These are phyloP conservation scores for Cytospora leucostoma DNA, from an alignment of 2,329 filamentous ascomycete genomes.

Conservation along the genomic window DNA sequence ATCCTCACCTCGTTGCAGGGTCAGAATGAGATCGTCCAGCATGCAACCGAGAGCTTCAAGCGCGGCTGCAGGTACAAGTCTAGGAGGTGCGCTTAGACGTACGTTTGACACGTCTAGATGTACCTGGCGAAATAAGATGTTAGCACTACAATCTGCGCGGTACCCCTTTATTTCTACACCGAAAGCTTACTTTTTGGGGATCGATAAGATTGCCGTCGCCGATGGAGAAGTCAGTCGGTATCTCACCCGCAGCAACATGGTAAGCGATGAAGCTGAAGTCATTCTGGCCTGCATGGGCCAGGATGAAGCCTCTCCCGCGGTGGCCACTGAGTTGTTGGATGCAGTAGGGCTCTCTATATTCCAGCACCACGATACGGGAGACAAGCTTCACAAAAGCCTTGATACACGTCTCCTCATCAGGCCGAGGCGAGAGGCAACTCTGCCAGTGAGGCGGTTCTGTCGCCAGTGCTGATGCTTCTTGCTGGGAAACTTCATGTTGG, in stretches of 20 bases:
- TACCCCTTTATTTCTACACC: background rate
- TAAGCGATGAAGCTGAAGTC: constrained; percentile 10
- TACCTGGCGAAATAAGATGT: background rate
- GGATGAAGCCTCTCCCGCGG: constrained; percentile 7
- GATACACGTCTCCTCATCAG: constrained; percentile 17
- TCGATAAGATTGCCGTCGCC: constrained; percentile 14
- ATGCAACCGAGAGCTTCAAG: constrained; percentile 17
- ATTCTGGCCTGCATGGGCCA: constrained; percentile 11
- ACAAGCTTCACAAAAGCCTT: constrained; percentile 26
- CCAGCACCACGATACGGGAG: constrained; percentile 21
- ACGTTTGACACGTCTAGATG: constrained; percentile 10
- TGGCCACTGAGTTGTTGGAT: constrained; percentile 17
- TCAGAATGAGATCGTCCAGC: constrained; percentile 15
- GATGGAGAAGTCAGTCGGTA: constrained; percentile 27
- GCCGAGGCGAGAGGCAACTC: constrained; percentile 14
- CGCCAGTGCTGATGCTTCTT: constrained; percentile 6
- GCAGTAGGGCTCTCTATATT: constrained; percentile 25
- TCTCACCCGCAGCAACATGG: constrained; percentile 4
- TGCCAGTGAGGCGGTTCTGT: constrained; percentile 13
- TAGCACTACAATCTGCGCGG: constrained; percentile 1
- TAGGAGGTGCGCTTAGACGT: constrained; percentile 6
- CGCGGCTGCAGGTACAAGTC: constrained; percentile 18
- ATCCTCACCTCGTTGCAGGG: constrained; percentile 6
- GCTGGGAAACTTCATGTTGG: constrained; percentile 3
- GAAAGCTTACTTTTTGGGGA: constrained; percentile 7